These are phyloP conservation scores for Neoascochyta sp. DNA, from an alignment of 2,329 filamentous ascomycete genomes.

Conservation along the genomic window DNA sequence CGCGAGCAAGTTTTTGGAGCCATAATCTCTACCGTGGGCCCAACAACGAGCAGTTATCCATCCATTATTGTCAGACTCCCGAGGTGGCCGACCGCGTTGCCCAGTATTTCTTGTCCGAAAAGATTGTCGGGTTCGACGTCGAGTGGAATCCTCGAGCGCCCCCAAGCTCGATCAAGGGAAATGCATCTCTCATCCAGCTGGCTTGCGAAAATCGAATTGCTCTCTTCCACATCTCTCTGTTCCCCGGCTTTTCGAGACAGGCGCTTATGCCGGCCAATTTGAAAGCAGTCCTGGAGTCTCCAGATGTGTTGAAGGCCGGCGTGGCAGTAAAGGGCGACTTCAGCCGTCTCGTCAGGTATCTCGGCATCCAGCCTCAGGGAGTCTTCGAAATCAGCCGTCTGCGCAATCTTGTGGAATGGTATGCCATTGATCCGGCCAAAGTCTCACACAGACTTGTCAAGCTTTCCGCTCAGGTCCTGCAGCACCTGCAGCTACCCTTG, in stretches of 20 bases:
- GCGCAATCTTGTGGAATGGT: constrained; percentile 63
- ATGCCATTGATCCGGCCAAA: constrained; percentile 55
- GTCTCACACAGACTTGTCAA: constrained; percentile 56
- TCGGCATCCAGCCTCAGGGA: constrained; percentile 59
- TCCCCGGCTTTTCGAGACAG: constrained; percentile 35
- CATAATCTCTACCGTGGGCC: constrained; percentile 63
- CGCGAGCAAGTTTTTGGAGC: constrained; percentile 56
- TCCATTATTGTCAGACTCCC: constrained; percentile 73
- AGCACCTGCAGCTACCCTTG: constrained; percentile 70
- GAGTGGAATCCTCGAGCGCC: constrained; percentile 64
- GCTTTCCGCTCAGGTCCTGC: constrained; percentile 66
- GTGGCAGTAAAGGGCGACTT: constrained; percentile 65
- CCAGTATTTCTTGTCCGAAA: constrained; percentile 65
- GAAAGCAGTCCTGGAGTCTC: constrained; percentile 67
- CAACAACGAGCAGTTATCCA: constrained; percentile 53
- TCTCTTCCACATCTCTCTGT: constrained; percentile 70
- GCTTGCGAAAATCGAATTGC: constrained; percentile 73
- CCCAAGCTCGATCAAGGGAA: constrained; percentile 64
- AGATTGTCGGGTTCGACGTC: constrained; percentile 79
- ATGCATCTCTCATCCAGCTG: constrained; percentile 78
- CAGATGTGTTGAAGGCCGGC: constrained; percentile 67
- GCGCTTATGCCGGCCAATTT: constrained; percentile 67
- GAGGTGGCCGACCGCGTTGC: constrained; percentile 65
- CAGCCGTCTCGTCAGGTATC: constrained; percentile 62
- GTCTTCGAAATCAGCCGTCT: constrained; percentile 81